These are phyloP conservation scores for Solanum tarapatanum DNA, from an alignment of 257 asterid species.

Conservation along the genomic window DNA sequence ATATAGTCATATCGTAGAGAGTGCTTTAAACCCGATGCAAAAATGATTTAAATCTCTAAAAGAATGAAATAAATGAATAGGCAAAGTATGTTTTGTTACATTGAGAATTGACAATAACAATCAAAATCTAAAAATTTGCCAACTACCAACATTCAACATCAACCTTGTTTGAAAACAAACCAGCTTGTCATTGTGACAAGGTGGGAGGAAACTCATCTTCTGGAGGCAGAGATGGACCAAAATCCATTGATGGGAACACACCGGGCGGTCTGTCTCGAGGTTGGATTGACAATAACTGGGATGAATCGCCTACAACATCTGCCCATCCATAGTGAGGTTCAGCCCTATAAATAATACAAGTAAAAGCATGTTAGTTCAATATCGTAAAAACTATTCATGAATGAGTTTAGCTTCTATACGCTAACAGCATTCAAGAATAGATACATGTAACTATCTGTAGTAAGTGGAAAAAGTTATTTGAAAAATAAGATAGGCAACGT, in stretches of 20 bases:
- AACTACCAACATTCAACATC: neutral
- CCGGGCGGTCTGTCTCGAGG: slow-evolving; percentile 92
- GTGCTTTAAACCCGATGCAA: neutral
- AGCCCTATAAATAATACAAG: slow-evolving; percentile 40
- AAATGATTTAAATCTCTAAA: slow-evolving; percentile 13
- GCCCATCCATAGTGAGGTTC: slow-evolving; percentile 99
- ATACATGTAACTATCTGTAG: neutral
- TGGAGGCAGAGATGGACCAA: slow-evolving; percentile 32
- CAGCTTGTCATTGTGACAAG: slow-evolving; percentile 10
- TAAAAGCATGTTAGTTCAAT: neutral
- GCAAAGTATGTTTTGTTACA: slow-evolving; percentile 12
- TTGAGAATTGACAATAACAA: slow-evolving; percentile 10
- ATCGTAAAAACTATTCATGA: neutral
- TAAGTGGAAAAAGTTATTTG: neutral
- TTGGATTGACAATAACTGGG: slow-evolving; percentile 68
- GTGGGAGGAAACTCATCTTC: slow-evolving; percentile 31
- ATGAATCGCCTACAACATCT: slow-evolving; percentile 95
- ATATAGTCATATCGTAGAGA: neutral
- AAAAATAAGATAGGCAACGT: neutral
- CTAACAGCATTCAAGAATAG: neutral
- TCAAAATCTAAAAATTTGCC: neutral
- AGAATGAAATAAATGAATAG: slow-evolving; percentile 48
- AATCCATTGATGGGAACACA: slow-evolving; percentile 70
- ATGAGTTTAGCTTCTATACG: neutral
- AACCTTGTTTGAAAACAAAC: neutral